Evolutionary conservation across 2,329 filamentous ascomycete genomes (phyloP).

Genomic region (Colletotrichum sp.): DNA sequence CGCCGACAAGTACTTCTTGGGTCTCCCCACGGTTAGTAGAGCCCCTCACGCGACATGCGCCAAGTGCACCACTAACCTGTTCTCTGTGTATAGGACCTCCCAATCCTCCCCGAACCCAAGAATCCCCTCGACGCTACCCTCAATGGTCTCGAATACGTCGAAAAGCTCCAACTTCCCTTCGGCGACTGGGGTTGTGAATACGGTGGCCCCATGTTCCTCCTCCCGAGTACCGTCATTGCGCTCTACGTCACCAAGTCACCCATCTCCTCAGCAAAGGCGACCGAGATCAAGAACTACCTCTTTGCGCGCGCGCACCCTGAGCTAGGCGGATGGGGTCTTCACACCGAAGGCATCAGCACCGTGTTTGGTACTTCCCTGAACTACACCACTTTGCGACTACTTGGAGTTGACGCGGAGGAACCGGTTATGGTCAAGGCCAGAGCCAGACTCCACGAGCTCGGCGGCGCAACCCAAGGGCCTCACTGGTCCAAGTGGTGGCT

Average conservation of each 20-base stretch:
- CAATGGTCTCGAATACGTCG: slow-evolving; percentile 89
- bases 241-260: slow-evolving; percentile 91
- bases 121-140: slow-evolving; percentile 77
- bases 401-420: slow-evolving; percentile 85
- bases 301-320: slow-evolving; percentile 82
- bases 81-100: slow-evolving; percentile 70
- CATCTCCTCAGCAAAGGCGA: slow-evolving; percentile 79
- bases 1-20: slow-evolving; percentile 90
- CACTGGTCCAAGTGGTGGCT: slow-evolving; percentile 99
- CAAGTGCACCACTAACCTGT: not conserved
- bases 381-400: slow-evolving; percentile 79
- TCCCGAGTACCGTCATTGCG: slow-evolving; percentile 83
- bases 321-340: slow-evolving; percentile 96
- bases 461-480: slow-evolving; percentile 81
- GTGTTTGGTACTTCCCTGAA: slow-evolving; percentile 92
- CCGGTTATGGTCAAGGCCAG: slow-evolving; percentile 86
- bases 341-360: slow-evolving; percentile 91
- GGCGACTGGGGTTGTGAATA: slow-evolving; percentile 99
- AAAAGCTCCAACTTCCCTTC: slow-evolving; percentile 83
- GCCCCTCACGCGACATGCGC: not conserved
- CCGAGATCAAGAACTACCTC: slow-evolving; percentile 92
- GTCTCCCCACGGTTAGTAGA: slow-evolving; percentile 72
- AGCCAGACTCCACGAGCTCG: slow-evolving; percentile 80
- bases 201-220: slow-evolving; percentile 94
- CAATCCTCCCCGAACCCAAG: slow-evolving; percentile 71